Percentiles rank a stretch among this genome's conserved stretches.
Evolutionary conservation across 2,329 filamentous ascomycete species (phyloP).

Genomic region (Pseudomassariella vexata): DNA sequence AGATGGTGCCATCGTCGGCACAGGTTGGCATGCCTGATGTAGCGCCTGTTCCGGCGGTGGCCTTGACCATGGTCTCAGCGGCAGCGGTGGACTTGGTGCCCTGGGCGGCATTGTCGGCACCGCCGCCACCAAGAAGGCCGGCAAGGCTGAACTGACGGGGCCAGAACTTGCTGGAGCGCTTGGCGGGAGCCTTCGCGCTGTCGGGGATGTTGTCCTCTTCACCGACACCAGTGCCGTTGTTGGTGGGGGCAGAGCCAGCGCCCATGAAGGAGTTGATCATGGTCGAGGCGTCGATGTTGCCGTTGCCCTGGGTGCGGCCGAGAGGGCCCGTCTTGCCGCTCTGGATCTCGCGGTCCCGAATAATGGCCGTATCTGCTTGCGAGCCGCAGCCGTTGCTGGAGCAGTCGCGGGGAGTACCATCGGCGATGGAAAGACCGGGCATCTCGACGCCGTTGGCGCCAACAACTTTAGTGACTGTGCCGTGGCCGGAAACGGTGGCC

Average conservation of each 20-base stretch:
- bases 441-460: slow-evolving; percentile 26
- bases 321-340: slow-evolving; percentile 50
- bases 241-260: slow-evolving; percentile 28
- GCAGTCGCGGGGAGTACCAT: slow-evolving; percentile 65
- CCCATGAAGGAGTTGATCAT: slow-evolving; percentile 59
- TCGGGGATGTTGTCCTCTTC: slow-evolving; percentile 36
- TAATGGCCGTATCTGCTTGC: slow-evolving; percentile 67
- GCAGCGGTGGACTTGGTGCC: slow-evolving; percentile 37
- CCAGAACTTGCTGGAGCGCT: slow-evolving; percentile 18
- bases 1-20: slow-evolving; percentile 53
- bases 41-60: slow-evolving; percentile 48
- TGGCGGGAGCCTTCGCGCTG: slow-evolving; percentile 1
- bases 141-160: slow-evolving; percentile 17
- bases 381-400: slow-evolving; percentile 54
- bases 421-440: slow-evolving; percentile 40
- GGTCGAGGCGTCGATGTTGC: slow-evolving; percentile 49
- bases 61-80: slow-evolving; percentile 46
- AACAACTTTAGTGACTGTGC: slow-evolving; percentile 23
- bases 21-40: slow-evolving; percentile 53
- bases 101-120: slow-evolving; percentile 23
- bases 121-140: slow-evolving; percentile 24
- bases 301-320: slow-evolving; percentile 57
- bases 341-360: slow-evolving; percentile 53
- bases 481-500: slow-evolving; percentile 20
- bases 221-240: slow-evolving; percentile 32